Conservation (phyloP, 1,139 yeast genomes). For the Magnusiomyces paraingens region DNA sequence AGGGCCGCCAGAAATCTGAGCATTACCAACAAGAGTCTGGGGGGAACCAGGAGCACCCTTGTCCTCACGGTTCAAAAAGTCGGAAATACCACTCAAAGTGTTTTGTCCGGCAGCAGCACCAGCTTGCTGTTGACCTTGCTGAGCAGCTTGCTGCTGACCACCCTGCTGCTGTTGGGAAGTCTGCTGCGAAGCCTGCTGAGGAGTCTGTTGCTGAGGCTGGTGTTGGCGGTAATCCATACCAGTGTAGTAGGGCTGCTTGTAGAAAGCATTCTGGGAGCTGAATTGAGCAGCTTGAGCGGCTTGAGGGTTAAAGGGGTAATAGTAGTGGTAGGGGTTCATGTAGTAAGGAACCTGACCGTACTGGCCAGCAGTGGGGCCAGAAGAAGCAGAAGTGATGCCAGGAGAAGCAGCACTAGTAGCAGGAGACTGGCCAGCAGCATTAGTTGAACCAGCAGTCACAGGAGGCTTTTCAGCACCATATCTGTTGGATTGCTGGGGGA, state of each 20-base stretch:
- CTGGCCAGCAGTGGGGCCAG: slow-evolving; percentile 4
- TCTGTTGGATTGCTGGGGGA: slow-evolving; percentile 10
- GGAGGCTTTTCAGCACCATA: slow-evolving; percentile 9
- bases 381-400: slow-evolving; percentile 2
- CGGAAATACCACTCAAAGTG: slow-evolving; percentile 29
- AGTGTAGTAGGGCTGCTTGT: slow-evolving; percentile 1
- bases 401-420: slow-evolving; percentile 5
- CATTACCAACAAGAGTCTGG: slow-evolving; percentile 18
- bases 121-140: slow-evolving; percentile 19
- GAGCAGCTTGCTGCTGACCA: slow-evolving; percentile 19
- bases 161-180: slow-evolving; percentile 14
- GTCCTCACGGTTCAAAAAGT: slow-evolving; percentile 32
- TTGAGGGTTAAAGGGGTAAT: not conserved
- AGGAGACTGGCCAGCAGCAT: slow-evolving; percentile 3
- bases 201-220: slow-evolving; percentile 1
- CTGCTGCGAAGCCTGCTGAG: slow-evolving; percentile 9
- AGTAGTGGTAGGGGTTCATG: slow-evolving; percentile 2
- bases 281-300: slow-evolving; percentile 27
- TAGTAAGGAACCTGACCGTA: slow-evolving; percentile 1
- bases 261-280: slow-evolving; percentile 12
- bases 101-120: slow-evolving; percentile 16
- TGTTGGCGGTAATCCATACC: slow-evolving; percentile 5
- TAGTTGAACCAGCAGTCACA: slow-evolving; percentile 5
- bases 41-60: slow-evolving; percentile 26
- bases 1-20: slow-evolving; percentile 13